Conservation (phyloP, 108 stramenopile genomes). For the Fragilariopsis cylindrus region DNA sequence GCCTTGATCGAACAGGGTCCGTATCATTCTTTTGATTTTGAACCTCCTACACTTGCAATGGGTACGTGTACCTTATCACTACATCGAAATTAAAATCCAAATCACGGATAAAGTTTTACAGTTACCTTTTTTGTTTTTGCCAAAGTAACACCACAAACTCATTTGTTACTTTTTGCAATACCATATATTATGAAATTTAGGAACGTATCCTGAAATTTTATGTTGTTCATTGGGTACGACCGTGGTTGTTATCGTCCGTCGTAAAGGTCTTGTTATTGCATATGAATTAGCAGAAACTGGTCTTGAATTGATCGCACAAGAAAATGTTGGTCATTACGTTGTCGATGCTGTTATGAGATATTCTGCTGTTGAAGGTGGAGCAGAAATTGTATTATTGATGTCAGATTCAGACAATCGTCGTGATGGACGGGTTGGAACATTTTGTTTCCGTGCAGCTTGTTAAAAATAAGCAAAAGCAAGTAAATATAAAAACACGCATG, state of each 20-base stretch:
- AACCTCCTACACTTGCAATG: constrained; percentile 83
- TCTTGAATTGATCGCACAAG: constrained; percentile 61
- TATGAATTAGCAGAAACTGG: constrained; percentile 69
- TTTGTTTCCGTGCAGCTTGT: constrained; percentile 49
- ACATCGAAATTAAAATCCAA: too few relatives aligned
- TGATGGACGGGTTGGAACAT: constrained; percentile 76
- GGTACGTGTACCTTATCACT: constrained; percentile 26
- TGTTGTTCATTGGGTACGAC: constrained; percentile 66
- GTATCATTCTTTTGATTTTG: constrained; percentile 45
- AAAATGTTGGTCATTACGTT: constrained; percentile 69
- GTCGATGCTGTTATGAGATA: constrained; percentile 85
- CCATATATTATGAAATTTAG: not conserved
- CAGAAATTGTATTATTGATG: constrained; percentile 78
- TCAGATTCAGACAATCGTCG: constrained; percentile 61
- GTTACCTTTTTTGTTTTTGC: too few relatives aligned
- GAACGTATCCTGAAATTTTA: constrained; percentile 65
- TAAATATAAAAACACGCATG: too few relatives aligned
- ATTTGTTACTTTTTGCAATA: too few relatives aligned
- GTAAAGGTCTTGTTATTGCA: constrained; percentile 66
- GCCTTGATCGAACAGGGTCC: constrained; percentile 50
- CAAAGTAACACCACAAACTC: too few relatives aligned
- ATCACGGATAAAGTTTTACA: too few relatives aligned
- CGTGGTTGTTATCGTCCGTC: constrained; percentile 68
- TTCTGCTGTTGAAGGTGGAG: constrained; percentile 52
- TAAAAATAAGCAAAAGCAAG: not conserved